Evolutionary conservation across 2,329 filamentous ascomycete genomes (phyloP), one percentile per base, ranked within the genome.

Genomic region (Claviceps spartinae): DNA sequence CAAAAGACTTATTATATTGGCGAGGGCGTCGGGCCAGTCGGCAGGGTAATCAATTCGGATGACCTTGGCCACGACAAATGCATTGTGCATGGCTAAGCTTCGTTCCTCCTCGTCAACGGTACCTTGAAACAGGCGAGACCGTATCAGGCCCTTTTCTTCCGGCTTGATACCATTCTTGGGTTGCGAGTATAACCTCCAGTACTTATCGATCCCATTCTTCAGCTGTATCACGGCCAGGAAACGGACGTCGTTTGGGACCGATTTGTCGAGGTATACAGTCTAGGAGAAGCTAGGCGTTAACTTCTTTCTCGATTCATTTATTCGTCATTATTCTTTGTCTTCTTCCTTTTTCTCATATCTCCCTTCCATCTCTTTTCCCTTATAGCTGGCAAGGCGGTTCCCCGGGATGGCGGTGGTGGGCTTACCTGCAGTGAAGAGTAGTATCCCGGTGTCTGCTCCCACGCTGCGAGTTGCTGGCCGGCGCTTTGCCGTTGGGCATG

Each of bases 191-290:
- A 69, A 59, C 14, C 93, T 79, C 93, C 93, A 98, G 67, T 89
- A 88, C 64, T 85, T 89, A 65, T 97, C 91, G 67, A 97, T 90
- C 52, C 90, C 93, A 66, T 97, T 96, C 66, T 97, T 97, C 51
- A 98, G 76, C 64, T 95, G 87, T 59, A 97, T 95, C 53, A 97
- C 81, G 51, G 91, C 86, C 11, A 96, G 82, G 62, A 95, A 89
- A 55, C 93, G 86, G 50, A 91, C 79, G 61, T 94, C 83, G 53
- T 80, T 69, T 1, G 88, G 86, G 1, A 94, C 72, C 2, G 81
- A 81, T 55, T 81, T 82, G 69, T 95, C 86, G 56, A 95, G 77
- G 65, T 90, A 96, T 38, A 88, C 79, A 59, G 83, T 78, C 84
- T 94, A 34, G 62, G 36, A 36, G 16, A 3, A 47, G 20, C 9